These are phyloP conservation scores for Galeopsis tetrahit DNA, from an alignment of 257 asterid species.

Conservation along the genomic window DNA sequence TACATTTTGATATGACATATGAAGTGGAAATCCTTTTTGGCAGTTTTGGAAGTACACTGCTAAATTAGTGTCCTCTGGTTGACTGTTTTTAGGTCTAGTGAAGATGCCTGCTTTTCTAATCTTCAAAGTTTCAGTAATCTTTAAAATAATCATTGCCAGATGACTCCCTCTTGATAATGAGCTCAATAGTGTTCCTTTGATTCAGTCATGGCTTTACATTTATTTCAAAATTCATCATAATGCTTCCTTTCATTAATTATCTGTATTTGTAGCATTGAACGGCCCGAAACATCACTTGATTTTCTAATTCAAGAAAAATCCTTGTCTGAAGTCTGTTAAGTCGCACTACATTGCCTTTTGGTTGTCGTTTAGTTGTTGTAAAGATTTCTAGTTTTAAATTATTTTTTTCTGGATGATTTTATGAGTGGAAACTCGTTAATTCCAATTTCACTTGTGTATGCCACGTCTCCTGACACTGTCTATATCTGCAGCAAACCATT, in stretches of 20 bases:
- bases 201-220: background rate
- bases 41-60: background rate
- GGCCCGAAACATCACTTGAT: background rate
- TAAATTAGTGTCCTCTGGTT: background rate
- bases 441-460: conserved; percentile 29
- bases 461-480: background rate
- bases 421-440: conserved; percentile 4
- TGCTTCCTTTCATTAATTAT: background rate
- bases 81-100: conserved; percentile 9
- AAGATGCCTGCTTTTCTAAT: background rate
- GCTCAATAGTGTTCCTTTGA: background rate
- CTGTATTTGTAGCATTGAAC: background rate
- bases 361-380: background rate
- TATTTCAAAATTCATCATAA: conserved; percentile 5
- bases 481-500: conserved; percentile 2
- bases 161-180: background rate
- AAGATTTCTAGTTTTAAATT: conserved; percentile 4
- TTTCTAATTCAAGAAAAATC: conserved; percentile 4
- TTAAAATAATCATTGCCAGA: conserved; percentile 3
- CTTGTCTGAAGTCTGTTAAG: background rate
- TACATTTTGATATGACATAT: background rate
- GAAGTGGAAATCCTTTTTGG: background rate
- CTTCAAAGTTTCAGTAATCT: background rate
- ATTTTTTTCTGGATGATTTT: background rate
- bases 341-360: background rate